These are phyloP conservation scores for Podila horticola DNA, from an alignment of 192 early-diverging fungal genomes.

Conservation along the genomic window DNA sequence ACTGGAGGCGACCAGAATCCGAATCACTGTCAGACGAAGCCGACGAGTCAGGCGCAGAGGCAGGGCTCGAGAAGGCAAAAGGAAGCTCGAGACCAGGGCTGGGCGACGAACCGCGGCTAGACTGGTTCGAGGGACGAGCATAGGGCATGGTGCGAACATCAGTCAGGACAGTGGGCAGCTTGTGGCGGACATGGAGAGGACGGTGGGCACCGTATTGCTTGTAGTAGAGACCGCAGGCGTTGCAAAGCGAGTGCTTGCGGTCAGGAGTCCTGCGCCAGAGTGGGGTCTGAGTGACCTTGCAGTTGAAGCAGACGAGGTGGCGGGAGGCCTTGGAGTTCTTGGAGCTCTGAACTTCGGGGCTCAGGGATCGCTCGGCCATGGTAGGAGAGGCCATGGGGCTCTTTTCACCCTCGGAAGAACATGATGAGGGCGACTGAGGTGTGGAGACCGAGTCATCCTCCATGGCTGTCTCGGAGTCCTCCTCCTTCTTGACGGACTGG, in stretches of 20 bases:
- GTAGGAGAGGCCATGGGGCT: conserved; percentile 29
- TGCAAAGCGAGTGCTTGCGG: conserved; percentile 81
- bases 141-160: conserved; percentile 36
- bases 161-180: conserved; percentile 37
- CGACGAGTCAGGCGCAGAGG: conserved; percentile 5
- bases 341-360: not conserved
- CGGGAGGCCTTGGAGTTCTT: conserved; percentile 47
- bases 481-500: conserved; percentile 23
- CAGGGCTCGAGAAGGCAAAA: not conserved
- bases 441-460: conserved; percentile 27
- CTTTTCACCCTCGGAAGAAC: conserved; percentile 21
- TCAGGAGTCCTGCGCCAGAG: conserved; percentile 85
- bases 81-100: not conserved
- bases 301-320: conserved; percentile 76
- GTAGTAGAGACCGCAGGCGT: conserved; percentile 80
- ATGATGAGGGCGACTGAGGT: conserved; percentile 28
- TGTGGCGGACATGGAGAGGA: conserved; percentile 63
- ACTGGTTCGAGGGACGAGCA: conserved; percentile 23
- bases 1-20: conserved; percentile 7
- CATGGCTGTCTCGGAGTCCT: conserved; percentile 10
- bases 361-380: conserved; percentile 12
- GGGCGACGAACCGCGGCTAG: conserved; percentile 23
- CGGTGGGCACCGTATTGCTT: conserved; percentile 71
- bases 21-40: conserved; percentile 32
- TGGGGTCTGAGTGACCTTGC: conserved; percentile 79